A percentile compares a stretch with the other conserved stretches of the same genome.
phyloP scores from a whole-genome alignment of 805 yeast species.

The Saccharomycopsis sp. region DNA sequence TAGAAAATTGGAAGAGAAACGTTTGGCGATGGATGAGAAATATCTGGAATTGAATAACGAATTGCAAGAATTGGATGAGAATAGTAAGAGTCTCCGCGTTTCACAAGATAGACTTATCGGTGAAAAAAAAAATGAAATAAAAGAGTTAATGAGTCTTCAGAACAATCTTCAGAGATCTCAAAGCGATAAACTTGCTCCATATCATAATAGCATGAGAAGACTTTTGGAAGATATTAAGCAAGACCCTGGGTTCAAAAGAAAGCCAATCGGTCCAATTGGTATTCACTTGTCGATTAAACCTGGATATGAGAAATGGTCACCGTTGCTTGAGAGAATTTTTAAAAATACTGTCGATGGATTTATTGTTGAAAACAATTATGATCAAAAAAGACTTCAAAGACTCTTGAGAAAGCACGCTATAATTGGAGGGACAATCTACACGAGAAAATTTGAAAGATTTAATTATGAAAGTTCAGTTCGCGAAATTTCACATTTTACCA shows the following conservation, averaged over 20 bases:
- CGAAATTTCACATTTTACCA: conserved; percentile 29
- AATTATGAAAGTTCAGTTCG: conserved; percentile 33
- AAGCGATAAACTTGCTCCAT: conserved; percentile 34
- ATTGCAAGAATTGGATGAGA: conserved; percentile 19
- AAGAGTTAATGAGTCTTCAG: conserved; percentile 19
- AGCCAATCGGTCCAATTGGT: conserved; percentile 83
- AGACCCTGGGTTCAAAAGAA: conserved; percentile 32
- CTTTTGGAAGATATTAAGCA: conserved; percentile 31
- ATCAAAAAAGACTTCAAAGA: conserved; percentile 39
- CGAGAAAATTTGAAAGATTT: conserved; percentile 51
- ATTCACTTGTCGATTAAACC: conserved; percentile 46
- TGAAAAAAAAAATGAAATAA: conserved; percentile 27
- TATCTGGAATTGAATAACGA: conserved; percentile 7
- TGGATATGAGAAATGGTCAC: conserved; percentile 49
- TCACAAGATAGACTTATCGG: conserved; percentile 26
- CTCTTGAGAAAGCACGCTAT: conserved; percentile 30
- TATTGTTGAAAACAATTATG: conserved; percentile 58
- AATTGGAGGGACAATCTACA: conserved; percentile 37
- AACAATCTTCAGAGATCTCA: conserved; percentile 16
- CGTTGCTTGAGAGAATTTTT: conserved; percentile 51
- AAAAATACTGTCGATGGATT: conserved; percentile 50
- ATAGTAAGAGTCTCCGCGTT: background rate
- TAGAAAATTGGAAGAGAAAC: conserved; percentile 24
- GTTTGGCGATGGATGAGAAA: conserved; percentile 16
- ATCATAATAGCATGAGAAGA: conserved; percentile 39